Evolutionary conservation across 805 yeast species (phyloP).

Genomic region (Candida schatavii): DNA sequence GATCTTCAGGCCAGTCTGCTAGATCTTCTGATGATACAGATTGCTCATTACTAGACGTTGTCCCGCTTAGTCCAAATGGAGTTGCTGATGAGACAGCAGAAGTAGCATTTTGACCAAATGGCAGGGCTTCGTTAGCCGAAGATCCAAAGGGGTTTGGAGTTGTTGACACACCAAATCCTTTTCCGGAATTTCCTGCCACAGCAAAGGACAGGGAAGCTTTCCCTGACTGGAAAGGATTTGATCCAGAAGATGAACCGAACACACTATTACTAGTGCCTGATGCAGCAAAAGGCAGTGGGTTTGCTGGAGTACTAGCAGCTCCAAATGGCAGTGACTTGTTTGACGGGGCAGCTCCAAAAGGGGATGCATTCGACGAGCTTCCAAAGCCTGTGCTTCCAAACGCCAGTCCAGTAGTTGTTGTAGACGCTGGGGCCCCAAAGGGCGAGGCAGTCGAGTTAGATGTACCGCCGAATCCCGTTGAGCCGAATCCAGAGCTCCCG

Average conservation of each 20-base stretch:
- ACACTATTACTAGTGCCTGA: too few species aligned
- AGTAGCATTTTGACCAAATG: constrained; percentile 8
- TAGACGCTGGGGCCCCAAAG: constrained; percentile 8
- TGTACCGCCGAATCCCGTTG: too few species aligned
- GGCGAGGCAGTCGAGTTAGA: constrained; percentile 8
- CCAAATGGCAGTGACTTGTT: constrained; percentile 9
- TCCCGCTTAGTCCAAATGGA: constrained; percentile 1
- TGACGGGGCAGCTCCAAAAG: constrained; percentile 6
- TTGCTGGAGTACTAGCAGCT: constrained; percentile 7
- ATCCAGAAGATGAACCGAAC: too few species aligned
- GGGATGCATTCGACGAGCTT: constrained; percentile 1
- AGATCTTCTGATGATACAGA: constrained; percentile 9
- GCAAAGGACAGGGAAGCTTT: too few species aligned
- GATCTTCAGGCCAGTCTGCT: constrained; percentile 42
- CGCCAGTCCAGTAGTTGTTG: constrained; percentile 7
- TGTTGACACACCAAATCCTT: too few species aligned
- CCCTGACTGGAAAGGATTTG: too few species aligned
- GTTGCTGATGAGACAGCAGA: not conserved
- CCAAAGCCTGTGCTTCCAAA: constrained; percentile 17
- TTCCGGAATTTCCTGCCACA: too few species aligned
- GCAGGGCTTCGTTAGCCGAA: too few species aligned
- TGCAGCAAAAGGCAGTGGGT: constrained; percentile 13
- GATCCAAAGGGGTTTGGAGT: constrained; percentile 6
- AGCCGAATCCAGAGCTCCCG: constrained; percentile 9
- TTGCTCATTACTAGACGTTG: not conserved